Evolutionary conservation across 345 rosid genomes (phyloP).

Genomic region (Psidium friedrichsthalianum): DNA sequence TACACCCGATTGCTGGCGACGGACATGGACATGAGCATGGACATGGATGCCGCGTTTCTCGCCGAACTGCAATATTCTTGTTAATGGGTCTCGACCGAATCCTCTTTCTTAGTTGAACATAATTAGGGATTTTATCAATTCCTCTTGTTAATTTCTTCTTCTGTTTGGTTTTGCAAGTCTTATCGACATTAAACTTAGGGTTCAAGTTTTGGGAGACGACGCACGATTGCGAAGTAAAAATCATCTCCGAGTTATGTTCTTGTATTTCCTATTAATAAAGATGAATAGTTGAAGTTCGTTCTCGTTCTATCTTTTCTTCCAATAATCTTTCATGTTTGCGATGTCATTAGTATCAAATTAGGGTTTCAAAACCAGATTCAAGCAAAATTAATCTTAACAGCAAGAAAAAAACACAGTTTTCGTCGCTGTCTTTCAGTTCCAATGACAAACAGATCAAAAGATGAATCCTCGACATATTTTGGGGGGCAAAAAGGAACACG

Average conservation of each 20-base stretch:
- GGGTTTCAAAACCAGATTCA: too few species aligned
- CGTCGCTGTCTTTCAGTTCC: background rate
- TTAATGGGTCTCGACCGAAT: background rate
- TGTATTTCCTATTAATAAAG: too few species aligned
- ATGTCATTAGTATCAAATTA: too few species aligned
- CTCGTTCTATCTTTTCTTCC: too few species aligned
- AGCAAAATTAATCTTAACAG: too few species aligned
- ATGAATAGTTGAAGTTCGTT: background rate
- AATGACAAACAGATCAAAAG: background rate
- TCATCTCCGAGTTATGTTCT: background rate
- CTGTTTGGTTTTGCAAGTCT: background rate
- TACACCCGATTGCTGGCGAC: background rate
- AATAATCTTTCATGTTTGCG: too few species aligned
- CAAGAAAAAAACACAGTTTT: background rate
- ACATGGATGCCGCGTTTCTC: background rate
- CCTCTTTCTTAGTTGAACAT: background rate
- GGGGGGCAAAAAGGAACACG: background rate
- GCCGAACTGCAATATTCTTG: background rate
- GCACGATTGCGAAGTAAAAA: too few species aligned
- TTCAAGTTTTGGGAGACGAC: too few species aligned
- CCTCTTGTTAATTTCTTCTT: background rate
- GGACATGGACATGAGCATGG: background rate
- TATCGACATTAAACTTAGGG: background rate
- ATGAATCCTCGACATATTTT: background rate
- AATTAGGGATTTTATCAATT: background rate